These are phyloP conservation scores for Tolypocladium sp. DNA, from an alignment of 2,329 filamentous ascomycete species.

Conservation along the genomic window DNA sequence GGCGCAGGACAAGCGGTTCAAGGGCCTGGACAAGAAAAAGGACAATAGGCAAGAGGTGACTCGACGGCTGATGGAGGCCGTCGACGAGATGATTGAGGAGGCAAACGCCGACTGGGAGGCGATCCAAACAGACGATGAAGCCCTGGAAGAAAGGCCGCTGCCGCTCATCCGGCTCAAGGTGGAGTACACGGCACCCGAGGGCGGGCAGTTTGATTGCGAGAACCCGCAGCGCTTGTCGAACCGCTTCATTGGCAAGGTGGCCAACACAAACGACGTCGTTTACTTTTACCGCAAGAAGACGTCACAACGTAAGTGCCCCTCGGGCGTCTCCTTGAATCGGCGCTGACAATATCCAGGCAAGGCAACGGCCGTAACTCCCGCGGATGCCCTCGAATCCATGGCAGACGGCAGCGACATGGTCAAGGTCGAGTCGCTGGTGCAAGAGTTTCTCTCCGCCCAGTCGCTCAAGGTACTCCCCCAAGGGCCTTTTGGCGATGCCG, in stretches of 20 bases:
- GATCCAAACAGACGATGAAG: slow-evolving; percentile 58
- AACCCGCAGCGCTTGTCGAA: slow-evolving; percentile 96
- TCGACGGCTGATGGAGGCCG: slow-evolving; percentile 62
- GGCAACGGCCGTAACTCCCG: slow-evolving; percentile 39
- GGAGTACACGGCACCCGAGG: slow-evolving; percentile 78
- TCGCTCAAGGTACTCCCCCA: slow-evolving; percentile 89
- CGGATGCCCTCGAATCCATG: slow-evolving; percentile 53
- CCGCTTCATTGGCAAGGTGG: slow-evolving; percentile 80
- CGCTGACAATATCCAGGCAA: slow-evolving; percentile 15
- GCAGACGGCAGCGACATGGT: slow-evolving; percentile 50
- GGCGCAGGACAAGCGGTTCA: slow-evolving; percentile 65
- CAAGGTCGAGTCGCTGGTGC: slow-evolving; percentile 81
- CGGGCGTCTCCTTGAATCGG: fast-evolving
- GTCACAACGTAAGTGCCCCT: slow-evolving; percentile 19
- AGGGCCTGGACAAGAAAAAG: slow-evolving; percentile 67
- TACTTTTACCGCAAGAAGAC: slow-evolving; percentile 87
- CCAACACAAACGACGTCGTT: slow-evolving; percentile 89
- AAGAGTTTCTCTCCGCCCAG: slow-evolving; percentile 78
- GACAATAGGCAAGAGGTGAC: slow-evolving; percentile 80
- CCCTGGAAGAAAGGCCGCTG: slow-evolving; percentile 54
- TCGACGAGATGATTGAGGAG: slow-evolving; percentile 80
- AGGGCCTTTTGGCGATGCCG: slow-evolving; percentile 85
- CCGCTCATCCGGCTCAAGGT: slow-evolving; percentile 86
- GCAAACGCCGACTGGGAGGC: slow-evolving; percentile 74
- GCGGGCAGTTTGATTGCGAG: slow-evolving; percentile 79